Percentiles rank a stretch among this genome's conserved stretches.
These are phyloP conservation scores for Dactylellina drechsleri DNA, from an alignment of 2,329 filamentous ascomycete species.

Conservation along the genomic window DNA sequence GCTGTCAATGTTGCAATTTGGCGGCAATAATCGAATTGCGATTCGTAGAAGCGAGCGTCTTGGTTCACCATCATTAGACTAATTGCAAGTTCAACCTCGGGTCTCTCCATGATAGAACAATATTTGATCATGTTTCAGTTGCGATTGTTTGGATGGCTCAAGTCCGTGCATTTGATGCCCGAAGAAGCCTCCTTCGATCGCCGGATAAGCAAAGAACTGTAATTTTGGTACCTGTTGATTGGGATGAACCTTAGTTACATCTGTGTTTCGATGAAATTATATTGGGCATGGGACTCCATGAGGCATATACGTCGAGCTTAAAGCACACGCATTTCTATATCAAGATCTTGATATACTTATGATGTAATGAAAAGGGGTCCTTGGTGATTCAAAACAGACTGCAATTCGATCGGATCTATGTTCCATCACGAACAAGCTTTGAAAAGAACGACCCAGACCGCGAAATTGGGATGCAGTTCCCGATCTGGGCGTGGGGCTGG, in stretches of 20 bases:
- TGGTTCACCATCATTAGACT: slow-evolving; percentile 13
- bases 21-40: slow-evolving; percentile 46
- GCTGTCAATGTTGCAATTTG: slow-evolving; percentile 32
- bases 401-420: slow-evolving; percentile 45
- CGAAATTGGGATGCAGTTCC: slow-evolving; percentile 35
- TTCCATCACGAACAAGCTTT: slow-evolving; percentile 33
- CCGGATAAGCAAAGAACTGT: slow-evolving; percentile 36
- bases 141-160: slow-evolving; percentile 32
- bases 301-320: slow-evolving; percentile 20
- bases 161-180: slow-evolving; percentile 41
- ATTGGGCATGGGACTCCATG: slow-evolving; percentile 30
- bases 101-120: slow-evolving; percentile 27
- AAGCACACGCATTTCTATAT: slow-evolving; percentile 29
- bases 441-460: slow-evolving; percentile 54
- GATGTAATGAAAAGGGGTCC: slow-evolving; percentile 51
- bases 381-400: slow-evolving; percentile 19
- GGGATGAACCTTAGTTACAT: slow-evolving; percentile 45
- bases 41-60: slow-evolving; percentile 44
- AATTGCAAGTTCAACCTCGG: slow-evolving; percentile 25
- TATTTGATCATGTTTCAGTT: slow-evolving; percentile 48
- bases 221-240: slow-evolving; percentile 41
- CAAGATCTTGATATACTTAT: slow-evolving; percentile 35
- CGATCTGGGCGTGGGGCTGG: slow-evolving; percentile 53
- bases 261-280: slow-evolving; percentile 53
- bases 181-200: slow-evolving; percentile 16